These are phyloP conservation scores for Drechslerella stenobrocha DNA, from an alignment of 2,329 filamentous ascomycete genomes.

Conservation along the genomic window DNA sequence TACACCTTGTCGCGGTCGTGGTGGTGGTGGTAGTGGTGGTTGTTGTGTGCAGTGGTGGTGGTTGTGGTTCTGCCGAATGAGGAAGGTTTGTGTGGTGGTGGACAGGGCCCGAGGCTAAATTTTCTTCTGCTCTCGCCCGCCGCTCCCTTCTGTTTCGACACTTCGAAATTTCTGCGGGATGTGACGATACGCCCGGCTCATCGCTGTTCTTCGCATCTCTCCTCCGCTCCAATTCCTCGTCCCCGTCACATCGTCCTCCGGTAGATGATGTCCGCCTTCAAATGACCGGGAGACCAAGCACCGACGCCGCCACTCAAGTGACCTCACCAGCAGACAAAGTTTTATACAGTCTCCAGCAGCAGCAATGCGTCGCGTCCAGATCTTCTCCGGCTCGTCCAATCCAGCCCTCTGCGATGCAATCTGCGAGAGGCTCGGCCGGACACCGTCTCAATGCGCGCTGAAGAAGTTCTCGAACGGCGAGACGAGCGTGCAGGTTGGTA, in stretches of 20 bases:
- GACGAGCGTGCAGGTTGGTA: slow-evolving; percentile 69
- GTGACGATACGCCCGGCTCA: slow-evolving; percentile 8
- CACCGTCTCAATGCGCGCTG: slow-evolving; percentile 64
- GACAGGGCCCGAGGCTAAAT: slow-evolving; percentile 25
- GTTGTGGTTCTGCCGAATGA: neutral
- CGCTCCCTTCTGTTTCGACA: neutral
- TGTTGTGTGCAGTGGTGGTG: neutral
- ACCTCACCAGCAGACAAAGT: too few species aligned
- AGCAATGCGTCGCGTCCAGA: slow-evolving; percentile 67
- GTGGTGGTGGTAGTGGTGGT: neutral
- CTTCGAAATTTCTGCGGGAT: neutral
- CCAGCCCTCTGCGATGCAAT: slow-evolving; percentile 67
- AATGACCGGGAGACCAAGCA: slow-evolving; percentile 35
- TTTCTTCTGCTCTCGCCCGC: slow-evolving; percentile 12
- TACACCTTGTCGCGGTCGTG: too few species aligned
- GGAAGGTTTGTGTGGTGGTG: slow-evolving; percentile 28
- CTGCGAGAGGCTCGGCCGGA: slow-evolving; percentile 67
- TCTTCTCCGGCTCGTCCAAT: slow-evolving; percentile 70
- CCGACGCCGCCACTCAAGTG: slow-evolving; percentile 28
- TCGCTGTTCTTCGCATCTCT: slow-evolving; percentile 10
- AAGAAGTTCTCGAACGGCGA: slow-evolving; percentile 72
- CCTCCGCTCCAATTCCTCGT: neutral
- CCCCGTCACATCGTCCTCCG: slow-evolving; percentile 17
- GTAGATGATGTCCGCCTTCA: slow-evolving; percentile 31
- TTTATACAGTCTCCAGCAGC: too few species aligned